phyloP scores from a whole-genome alignment of 805 yeast species.

The Candida schatavii region DNA sequence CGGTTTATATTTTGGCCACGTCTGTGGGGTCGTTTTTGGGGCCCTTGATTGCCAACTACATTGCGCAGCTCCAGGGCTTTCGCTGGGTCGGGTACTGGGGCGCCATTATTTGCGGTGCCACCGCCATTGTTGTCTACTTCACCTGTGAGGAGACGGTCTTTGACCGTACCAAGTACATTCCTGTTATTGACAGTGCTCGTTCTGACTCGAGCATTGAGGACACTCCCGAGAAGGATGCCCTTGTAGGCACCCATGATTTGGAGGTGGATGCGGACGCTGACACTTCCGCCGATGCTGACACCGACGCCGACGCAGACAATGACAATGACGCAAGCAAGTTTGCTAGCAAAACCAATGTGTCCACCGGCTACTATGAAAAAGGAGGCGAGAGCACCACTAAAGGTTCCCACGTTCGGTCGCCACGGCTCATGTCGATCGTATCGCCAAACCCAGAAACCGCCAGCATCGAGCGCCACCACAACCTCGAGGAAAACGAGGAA shows the following conservation, averaged over 20 bases:
- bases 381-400: background rate
- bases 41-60: slow-evolving; percentile 75
- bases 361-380: no score
- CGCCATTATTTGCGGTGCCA: slow-evolving; percentile 42
- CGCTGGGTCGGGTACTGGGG: slow-evolving; percentile 80
- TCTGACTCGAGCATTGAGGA: slow-evolving; percentile 8
- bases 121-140: slow-evolving; percentile 52
- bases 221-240: background rate
- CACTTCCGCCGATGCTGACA: background rate
- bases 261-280: background rate
- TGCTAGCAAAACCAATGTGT: background rate
- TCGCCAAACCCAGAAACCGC: slow-evolving; percentile 4
- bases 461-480: slow-evolving; percentile 14
- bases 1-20: slow-evolving; percentile 70
- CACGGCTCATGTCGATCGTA: slow-evolving; percentile 5
- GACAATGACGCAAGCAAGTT: background rate
- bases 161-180: slow-evolving; percentile 46
- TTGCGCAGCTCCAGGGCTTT: slow-evolving; percentile 58
- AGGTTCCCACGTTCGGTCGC: background rate
- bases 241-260: background rate
- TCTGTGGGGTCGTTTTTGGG: slow-evolving; percentile 78
- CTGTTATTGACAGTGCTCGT: slow-evolving; percentile 6
- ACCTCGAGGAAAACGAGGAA: slow-evolving; percentile 34
- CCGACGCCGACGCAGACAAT: background rate
- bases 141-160: slow-evolving; percentile 71